Conservation (phyloP, 2,329 filamentous ascomycete genomes). For the Nannizziopsis barbatae region DNA sequence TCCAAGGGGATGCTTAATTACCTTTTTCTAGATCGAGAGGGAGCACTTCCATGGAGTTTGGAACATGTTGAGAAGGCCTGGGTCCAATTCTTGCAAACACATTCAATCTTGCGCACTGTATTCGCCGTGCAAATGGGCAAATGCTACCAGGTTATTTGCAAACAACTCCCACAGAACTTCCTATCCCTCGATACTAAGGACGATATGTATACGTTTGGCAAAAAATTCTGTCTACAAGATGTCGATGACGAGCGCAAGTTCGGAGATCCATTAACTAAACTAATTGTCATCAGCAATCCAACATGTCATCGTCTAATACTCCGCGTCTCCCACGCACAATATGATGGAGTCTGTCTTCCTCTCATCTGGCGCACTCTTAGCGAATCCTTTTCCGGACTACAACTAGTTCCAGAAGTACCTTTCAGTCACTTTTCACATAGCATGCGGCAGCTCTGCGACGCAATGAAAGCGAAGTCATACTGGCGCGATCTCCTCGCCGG, state of each 20-base stretch:
- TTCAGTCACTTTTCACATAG: background rate
- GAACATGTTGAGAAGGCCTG: constrained; percentile 34
- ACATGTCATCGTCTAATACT: constrained; percentile 35
- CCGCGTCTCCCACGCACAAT: constrained; percentile 52
- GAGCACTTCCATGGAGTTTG: constrained; percentile 32
- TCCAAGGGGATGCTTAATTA: constrained; percentile 51
- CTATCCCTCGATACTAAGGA: constrained; percentile 41
- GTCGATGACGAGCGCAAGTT: constrained; percentile 45
- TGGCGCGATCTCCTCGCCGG: background rate
- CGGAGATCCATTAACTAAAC: constrained; percentile 52
- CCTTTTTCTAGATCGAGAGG: constrained; percentile 45
- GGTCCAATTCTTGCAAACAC: background rate
- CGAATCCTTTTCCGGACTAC: background rate
- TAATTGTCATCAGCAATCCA: constrained; percentile 33
- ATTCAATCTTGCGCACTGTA: background rate
- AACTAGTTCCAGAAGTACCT: background rate
- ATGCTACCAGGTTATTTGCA: constrained; percentile 48
- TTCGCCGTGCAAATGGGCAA: constrained; percentile 26
- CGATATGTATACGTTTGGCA: constrained; percentile 42
- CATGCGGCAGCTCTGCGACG: background rate
- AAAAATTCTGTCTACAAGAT: constrained; percentile 44
- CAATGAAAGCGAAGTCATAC: background rate
- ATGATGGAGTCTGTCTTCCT: constrained; percentile 52
- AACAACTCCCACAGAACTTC: constrained; percentile 42
- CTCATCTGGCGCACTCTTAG: constrained; percentile 14